These are phyloP conservation scores for Metarhizium anisopliae DNA, from an alignment of 2,329 filamentous ascomycete genomes.

Conservation along the genomic window DNA sequence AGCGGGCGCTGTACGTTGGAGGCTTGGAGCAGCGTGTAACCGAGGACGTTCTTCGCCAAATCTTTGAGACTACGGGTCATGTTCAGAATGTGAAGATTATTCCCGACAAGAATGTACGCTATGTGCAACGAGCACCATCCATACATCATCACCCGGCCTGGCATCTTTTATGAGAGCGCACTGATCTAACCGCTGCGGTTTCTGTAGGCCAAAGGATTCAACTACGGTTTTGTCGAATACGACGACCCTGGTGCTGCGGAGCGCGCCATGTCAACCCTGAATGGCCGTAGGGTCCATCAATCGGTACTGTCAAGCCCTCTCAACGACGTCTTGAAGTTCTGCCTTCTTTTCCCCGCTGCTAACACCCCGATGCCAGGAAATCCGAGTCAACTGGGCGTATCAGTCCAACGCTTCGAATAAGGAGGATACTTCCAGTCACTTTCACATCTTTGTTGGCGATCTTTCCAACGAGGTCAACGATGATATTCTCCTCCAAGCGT, in stretches of 20 bases:
- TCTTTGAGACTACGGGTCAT: constrained; percentile 97
- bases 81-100: constrained; percentile 99
- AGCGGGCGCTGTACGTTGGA: constrained; percentile 92
- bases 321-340: not conserved
- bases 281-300: constrained; percentile 91
- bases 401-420: constrained; percentile 92
- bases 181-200: constrained; percentile 21
- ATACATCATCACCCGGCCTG: not conserved
- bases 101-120: constrained; percentile 94
- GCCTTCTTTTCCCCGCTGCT: not conserved
- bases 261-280: constrained; percentile 93
- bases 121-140: not conserved
- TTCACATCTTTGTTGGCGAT: constrained; percentile 98
- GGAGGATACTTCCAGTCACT: constrained; percentile 96
- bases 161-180: constrained; percentile 4
- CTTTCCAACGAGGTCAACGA: constrained; percentile 98
- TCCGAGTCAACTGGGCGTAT: constrained; percentile 98
- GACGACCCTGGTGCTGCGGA: constrained; percentile 95
- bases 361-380: constrained; percentile 56
- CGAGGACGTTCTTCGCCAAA: constrained; percentile 91
- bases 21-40: constrained; percentile 92
- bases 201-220: constrained; percentile 80
- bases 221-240: constrained; percentile 98
- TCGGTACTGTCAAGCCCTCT: constrained; percentile 46
- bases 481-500: constrained; percentile 85